Evolutionary conservation across 257 asterid species (phyloP).

Genomic region (Capsicum chinense): DNA sequence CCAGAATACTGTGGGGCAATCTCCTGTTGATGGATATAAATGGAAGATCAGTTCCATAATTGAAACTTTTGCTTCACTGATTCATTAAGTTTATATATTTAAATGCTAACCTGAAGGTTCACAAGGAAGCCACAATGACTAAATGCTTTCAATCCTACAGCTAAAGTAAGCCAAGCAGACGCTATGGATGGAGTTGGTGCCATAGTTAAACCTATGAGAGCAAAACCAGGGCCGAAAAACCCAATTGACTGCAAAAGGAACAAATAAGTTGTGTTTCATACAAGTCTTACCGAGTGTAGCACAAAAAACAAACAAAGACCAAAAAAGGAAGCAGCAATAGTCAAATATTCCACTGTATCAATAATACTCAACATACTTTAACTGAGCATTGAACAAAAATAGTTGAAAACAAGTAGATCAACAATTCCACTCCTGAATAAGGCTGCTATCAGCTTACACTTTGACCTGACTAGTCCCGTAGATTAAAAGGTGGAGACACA

Average conservation of each 20-base stretch:
- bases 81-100: slow-evolving; percentile 29
- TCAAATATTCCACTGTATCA: not conserved
- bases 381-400: not conserved
- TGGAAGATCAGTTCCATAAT: slow-evolving; percentile 34
- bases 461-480: not conserved
- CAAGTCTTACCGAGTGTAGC: slow-evolving; percentile 12
- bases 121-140: slow-evolving; percentile 99
- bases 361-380: not conserved
- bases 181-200: slow-evolving; percentile 78
- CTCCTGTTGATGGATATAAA: slow-evolving; percentile 60
- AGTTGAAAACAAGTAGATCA: not conserved
- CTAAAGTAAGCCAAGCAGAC: slow-evolving; percentile 94
- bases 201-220: slow-evolving; percentile 78
- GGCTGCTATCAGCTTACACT: not conserved
- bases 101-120: slow-evolving; percentile 78
- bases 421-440: not conserved
- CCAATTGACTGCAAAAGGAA: slow-evolving; percentile 73
- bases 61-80: slow-evolving; percentile 31
- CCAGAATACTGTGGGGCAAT: slow-evolving; percentile 95
- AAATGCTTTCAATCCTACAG: slow-evolving; percentile 93
- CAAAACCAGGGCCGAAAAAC: slow-evolving; percentile 77
- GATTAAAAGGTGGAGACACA: not conserved
- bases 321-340: slow-evolving; percentile 9
- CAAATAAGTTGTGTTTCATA: slow-evolving; percentile 22
- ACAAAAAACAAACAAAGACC: slow-evolving; percentile 8